These are phyloP conservation scores for Alternaria brassicicola DNA, from an alignment of 2,329 filamentous ascomycete species.

Conservation along the genomic window DNA sequence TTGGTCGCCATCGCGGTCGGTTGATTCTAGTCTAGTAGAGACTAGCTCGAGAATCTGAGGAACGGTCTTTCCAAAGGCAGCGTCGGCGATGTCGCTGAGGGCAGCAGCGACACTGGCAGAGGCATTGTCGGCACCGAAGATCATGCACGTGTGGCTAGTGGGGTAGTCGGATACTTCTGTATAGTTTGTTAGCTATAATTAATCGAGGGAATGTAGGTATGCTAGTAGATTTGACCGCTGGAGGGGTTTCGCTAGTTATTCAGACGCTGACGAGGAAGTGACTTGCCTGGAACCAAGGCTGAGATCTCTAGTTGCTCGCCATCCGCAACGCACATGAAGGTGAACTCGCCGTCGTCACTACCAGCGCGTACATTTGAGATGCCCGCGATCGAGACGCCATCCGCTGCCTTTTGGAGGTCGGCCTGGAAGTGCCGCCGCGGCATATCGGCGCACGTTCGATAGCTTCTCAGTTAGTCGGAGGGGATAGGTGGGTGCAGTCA, in stretches of 20 bases:
- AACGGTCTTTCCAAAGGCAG: conserved; percentile 54
- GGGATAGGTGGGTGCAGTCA: not conserved
- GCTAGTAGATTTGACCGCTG: not conserved
- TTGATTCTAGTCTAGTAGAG: conserved; percentile 43
- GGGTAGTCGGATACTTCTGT: conserved; percentile 67
- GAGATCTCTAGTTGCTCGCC: conserved; percentile 46
- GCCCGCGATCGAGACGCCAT: conserved; percentile 50
- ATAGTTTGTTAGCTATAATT: not conserved
- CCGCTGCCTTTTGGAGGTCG: conserved; percentile 58
- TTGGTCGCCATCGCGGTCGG: conserved; percentile 51
- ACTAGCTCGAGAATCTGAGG: conserved; percentile 58
- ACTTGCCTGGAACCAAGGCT: conserved; percentile 43
- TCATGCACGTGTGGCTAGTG: conserved; percentile 60
- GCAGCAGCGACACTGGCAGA: conserved; percentile 51
- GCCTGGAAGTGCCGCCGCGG: conserved; percentile 68
- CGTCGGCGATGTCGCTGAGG: conserved; percentile 55
- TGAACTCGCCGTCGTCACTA: conserved; percentile 74
- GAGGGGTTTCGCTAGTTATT: not conserved
- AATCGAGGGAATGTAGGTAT: not conserved
- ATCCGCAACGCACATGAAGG: conserved; percentile 57
- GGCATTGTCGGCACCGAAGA: conserved; percentile 60
- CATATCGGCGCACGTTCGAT: conserved; percentile 56
- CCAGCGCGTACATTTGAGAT: conserved; percentile 65
- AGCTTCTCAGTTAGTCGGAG: not conserved
- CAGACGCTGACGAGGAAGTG: not conserved